Percentiles rank a stretch among this genome's conserved stretches.
Evolutionary conservation across 1,284 basidiomycete species (phyloP).

Genomic region (Ceratobasidium sp.): DNA sequence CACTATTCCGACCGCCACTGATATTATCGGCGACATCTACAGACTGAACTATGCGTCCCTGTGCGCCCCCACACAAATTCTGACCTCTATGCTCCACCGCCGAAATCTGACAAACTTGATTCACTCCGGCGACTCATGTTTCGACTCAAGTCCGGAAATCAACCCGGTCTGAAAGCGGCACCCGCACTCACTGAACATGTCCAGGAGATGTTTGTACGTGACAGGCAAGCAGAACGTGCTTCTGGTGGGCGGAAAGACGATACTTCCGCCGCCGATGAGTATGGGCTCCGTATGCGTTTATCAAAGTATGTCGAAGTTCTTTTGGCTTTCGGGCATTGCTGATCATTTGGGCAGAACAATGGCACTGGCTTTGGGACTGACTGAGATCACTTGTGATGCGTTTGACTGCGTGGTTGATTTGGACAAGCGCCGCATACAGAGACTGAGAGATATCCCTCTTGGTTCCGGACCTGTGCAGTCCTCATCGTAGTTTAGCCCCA

Average conservation of each 20-base stretch:
- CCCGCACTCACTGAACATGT: slow-evolving; percentile 15
- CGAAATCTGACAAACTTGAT: slow-evolving; percentile 43
- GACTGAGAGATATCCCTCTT: slow-evolving; percentile 4
- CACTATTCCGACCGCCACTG: slow-evolving; percentile 27
- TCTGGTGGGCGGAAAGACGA: slow-evolving; percentile 32
- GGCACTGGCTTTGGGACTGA: slow-evolving; percentile 57
- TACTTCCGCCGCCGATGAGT: slow-evolving; percentile 19
- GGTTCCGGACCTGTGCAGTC: slow-evolving; percentile 2
- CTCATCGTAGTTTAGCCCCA: neutral
- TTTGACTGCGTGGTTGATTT: slow-evolving; percentile 61
- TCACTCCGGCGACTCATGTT: slow-evolving; percentile 50
- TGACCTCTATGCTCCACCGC: neutral
- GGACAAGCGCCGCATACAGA: slow-evolving; percentile 53
- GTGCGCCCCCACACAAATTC: slow-evolving; percentile 45
- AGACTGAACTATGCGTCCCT: slow-evolving; percentile 53
- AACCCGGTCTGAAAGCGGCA: slow-evolving; percentile 1
- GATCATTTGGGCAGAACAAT: slow-evolving; percentile 55
- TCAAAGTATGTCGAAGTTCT: slow-evolving; percentile 64
- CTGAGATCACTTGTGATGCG: slow-evolving; percentile 57
- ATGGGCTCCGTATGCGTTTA: slow-evolving; percentile 69
- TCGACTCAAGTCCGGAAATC: slow-evolving; percentile 23
- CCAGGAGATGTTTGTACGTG: slow-evolving; percentile 29
- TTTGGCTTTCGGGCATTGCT: slow-evolving; percentile 28
- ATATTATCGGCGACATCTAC: neutral
- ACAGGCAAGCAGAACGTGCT: slow-evolving; percentile 29